A percentile compares a stretch with the other conserved stretches of the same genome.
Evolutionary conservation across 768 basidiomycete genomes (phyloP).

Genomic region (Boletus rufocinnamomeus): DNA sequence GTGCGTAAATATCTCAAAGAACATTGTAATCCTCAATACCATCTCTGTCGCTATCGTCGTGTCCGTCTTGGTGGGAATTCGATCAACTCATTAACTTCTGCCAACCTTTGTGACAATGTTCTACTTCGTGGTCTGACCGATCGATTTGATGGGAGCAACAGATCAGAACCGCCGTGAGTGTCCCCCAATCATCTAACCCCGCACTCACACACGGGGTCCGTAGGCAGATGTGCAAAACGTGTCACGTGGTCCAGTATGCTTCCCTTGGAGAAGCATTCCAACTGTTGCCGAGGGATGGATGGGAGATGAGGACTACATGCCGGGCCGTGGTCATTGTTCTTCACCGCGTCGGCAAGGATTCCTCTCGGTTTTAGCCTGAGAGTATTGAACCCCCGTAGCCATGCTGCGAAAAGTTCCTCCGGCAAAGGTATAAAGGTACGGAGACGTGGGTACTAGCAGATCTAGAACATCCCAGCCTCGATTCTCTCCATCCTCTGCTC

Average conservation of each 20-base stretch:
- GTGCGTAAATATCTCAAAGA: neutral
- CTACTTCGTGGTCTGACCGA: neutral
- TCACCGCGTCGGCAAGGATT: slow-evolving; percentile 2
- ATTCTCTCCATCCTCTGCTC: neutral
- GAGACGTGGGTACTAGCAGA: neutral
- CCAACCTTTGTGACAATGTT: neutral
- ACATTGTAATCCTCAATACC: slow-evolving; percentile 12
- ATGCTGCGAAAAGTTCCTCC: neutral
- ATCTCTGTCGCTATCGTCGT: neutral
- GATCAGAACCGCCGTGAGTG: neutral
- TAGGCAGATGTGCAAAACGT: neutral
- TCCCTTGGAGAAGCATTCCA: neutral
- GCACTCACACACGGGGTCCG: neutral
- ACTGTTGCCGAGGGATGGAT: slow-evolving; percentile 8
- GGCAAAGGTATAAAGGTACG: slow-evolving; percentile 16
- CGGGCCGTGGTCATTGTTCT: slow-evolving; percentile 6
- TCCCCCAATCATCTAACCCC: neutral
- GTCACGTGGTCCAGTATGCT: slow-evolving; percentile 3
- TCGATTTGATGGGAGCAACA: neutral
- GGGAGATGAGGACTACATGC: slow-evolving; percentile 10
- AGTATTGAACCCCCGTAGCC: neutral
- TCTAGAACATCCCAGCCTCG: neutral
- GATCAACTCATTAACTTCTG: neutral
- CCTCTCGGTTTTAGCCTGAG: neutral
- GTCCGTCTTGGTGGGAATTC: neutral